Evolutionary conservation across 2,329 filamentous ascomycete species (phyloP), one percentile per base, ranked within the genome.

Genomic region (Aspergillus pseudotamarii): DNA sequence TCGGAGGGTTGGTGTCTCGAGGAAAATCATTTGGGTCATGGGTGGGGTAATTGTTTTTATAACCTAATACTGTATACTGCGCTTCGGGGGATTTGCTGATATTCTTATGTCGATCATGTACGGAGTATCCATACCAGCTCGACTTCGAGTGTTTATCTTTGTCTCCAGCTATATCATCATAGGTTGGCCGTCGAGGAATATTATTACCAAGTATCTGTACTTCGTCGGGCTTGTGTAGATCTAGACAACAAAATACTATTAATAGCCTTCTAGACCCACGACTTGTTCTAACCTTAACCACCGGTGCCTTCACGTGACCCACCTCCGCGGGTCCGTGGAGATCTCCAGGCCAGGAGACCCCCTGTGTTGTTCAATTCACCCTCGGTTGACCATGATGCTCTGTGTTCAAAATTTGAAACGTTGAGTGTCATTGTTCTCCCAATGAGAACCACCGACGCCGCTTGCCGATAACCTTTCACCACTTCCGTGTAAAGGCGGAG

Each of bases 401-500:
- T 53, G 14, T 32, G 50, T 53, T 53, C 30, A 21, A 10, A 8
- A 53, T 53, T 9, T 19, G 26, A 8, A 34, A 10, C 50, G 19
- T 21, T 55, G 21, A 55, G 9, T 55, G 11, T 51, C 23, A 41
- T 2, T 6, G 9, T 46, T 48, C 21, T 36, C 16, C 43, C 30
- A 30, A 57, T 57, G 51, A 53, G 58, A 64, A 38, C 50, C 12
- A 19, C 19, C 32, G 16, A 34, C 19, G 26, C 23, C 38, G 32
- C 26, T 55, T 58, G 28, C 23, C 38, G 60, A 51, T 21, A 53
- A 11, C 36, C 53, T 28, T 10, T 45, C 36, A 34, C 16, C 43
- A 43, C 46, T 62, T 23, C 43, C 28, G 48, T 61, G 14, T 64
- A 59, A 64, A 57, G 54, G 38, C 60, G 60, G 61, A 66, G 68